Conservation (phyloP, 73 alveolate species). For the Effrenium voratum region DNA sequence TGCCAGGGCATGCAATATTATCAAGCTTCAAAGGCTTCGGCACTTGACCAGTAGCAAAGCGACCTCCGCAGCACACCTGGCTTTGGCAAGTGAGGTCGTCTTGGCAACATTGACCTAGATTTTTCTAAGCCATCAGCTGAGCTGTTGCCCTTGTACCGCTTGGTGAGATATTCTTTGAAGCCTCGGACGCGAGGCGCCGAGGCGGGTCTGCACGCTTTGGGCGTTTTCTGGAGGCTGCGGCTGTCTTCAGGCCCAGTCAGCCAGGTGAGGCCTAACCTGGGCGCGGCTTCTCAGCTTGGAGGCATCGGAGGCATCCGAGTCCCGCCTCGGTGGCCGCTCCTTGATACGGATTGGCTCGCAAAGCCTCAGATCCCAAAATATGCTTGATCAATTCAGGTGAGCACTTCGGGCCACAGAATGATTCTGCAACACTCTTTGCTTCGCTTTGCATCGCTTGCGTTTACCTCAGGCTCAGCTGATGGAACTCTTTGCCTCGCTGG, state of each 20-base stretch:
- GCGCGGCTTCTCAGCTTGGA: background rate
- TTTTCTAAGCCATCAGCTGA: background rate
- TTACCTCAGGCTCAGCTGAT: no score
- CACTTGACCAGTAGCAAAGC: constrained; percentile 83
- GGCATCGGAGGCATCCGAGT: background rate
- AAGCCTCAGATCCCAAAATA: no score
- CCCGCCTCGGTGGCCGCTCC: constrained; percentile 71
- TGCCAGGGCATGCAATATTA: background rate
- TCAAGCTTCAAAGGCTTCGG: background rate
- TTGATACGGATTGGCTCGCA: constrained; percentile 39
- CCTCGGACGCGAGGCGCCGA: constrained; percentile 24
- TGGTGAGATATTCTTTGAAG: constrained; percentile 39
- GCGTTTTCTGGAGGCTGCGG: background rate
- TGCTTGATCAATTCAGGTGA: no score
- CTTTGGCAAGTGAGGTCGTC: background rate
- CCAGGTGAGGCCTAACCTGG: constrained; percentile 56
- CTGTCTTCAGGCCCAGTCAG: constrained; percentile 50
- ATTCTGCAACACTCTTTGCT: no score
- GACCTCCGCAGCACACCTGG: constrained; percentile 69
- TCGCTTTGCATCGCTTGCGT: no score
- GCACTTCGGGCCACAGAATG: no score
- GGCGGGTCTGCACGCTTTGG: background rate
- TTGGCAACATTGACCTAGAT: background rate
- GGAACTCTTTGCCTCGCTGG: background rate
- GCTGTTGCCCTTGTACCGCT: constrained; percentile 73